Conservation (phyloP, 352 stramenopile species). For the Phytophthora syringae region DNA sequence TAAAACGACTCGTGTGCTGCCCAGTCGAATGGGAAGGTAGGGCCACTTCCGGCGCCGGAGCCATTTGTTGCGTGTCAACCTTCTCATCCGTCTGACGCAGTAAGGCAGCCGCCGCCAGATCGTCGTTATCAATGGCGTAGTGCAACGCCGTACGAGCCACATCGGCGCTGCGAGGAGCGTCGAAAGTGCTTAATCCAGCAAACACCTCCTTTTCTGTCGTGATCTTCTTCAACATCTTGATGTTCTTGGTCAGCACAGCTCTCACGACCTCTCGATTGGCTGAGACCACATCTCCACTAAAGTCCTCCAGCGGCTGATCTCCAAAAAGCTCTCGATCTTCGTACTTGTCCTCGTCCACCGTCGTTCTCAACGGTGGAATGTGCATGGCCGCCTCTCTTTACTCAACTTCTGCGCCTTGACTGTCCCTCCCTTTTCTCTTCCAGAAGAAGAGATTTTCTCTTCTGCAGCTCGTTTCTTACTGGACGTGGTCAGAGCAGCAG, state of each 20-base stretch:
- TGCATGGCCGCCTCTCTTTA: slow-evolving; percentile 42
- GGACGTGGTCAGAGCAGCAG: slow-evolving; percentile 19
- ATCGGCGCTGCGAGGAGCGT: slow-evolving; percentile 50
- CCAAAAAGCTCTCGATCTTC: slow-evolving; percentile 64
- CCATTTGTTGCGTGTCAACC: slow-evolving; percentile 49
- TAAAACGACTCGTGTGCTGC: slow-evolving; percentile 78
- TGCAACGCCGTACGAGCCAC: slow-evolving; percentile 56
- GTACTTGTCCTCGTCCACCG: slow-evolving; percentile 58
- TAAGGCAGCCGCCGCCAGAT: slow-evolving; percentile 51
- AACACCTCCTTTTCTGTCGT: slow-evolving; percentile 55
- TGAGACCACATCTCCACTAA: slow-evolving; percentile 57
- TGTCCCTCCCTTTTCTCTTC: neutral
- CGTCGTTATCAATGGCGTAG: slow-evolving; percentile 68
- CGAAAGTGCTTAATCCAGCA: slow-evolving; percentile 60
- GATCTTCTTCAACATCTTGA: slow-evolving; percentile 74
- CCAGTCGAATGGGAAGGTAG: slow-evolving; percentile 79
- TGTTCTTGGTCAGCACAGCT: slow-evolving; percentile 71
- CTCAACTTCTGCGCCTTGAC: slow-evolving; percentile 44
- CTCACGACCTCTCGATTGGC: slow-evolving; percentile 72
- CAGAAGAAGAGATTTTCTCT: neutral
- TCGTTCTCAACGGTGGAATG: slow-evolving; percentile 58
- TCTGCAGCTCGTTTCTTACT: slow-evolving; percentile 29
- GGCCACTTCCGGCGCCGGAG: slow-evolving; percentile 55
- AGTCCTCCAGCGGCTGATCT: slow-evolving; percentile 42
- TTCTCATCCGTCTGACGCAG: slow-evolving; percentile 56